Conservation (phyloP, 768 basidiomycete genomes). For the Mrakia blollopis region DNA sequence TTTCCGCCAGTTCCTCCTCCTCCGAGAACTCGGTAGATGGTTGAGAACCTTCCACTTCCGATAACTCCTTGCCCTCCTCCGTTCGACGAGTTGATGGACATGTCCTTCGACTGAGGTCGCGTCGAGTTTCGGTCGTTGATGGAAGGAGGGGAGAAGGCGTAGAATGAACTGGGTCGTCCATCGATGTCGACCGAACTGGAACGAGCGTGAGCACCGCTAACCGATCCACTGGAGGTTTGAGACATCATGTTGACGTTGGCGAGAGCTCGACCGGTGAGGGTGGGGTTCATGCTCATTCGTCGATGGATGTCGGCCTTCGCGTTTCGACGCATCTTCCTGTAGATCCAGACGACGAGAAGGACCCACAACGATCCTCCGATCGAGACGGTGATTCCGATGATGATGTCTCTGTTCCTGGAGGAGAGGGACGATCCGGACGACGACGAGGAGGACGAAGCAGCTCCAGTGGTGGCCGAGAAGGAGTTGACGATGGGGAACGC, state of each 20-base stretch:
- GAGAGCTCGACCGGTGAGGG: conserved; percentile 30
- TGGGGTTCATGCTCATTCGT: conserved; percentile 32
- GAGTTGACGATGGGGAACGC: conserved; percentile 23
- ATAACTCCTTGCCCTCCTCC: not conserved
- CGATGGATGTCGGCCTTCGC: conserved; percentile 32
- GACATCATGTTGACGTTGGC: conserved; percentile 30
- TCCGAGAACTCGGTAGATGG: conserved; percentile 25
- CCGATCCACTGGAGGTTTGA: not conserved
- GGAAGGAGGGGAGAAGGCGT: conserved; percentile 26
- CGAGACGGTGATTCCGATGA: conserved; percentile 31
- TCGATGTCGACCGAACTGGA: conserved; percentile 27
- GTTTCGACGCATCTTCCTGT: conserved; percentile 27
- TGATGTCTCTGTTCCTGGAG: conserved; percentile 21
- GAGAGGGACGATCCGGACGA: not conserved
- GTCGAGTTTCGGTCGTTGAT: not conserved
- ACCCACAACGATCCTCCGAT: conserved; percentile 29
- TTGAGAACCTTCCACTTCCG: conserved; percentile 21
- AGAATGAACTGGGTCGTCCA: conserved; percentile 26
- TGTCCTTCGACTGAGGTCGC: not conserved
- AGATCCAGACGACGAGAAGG: conserved; percentile 27
- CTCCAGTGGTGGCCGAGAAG: not conserved
- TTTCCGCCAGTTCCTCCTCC: conserved; percentile 14
- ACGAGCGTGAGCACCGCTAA: conserved; percentile 4
- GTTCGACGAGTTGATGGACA: not conserved
- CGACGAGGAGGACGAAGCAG: not conserved